These are phyloP conservation scores for Trichosporon faecale DNA, from an alignment of 1,284 basidiomycete genomes.

Conservation along the genomic window DNA sequence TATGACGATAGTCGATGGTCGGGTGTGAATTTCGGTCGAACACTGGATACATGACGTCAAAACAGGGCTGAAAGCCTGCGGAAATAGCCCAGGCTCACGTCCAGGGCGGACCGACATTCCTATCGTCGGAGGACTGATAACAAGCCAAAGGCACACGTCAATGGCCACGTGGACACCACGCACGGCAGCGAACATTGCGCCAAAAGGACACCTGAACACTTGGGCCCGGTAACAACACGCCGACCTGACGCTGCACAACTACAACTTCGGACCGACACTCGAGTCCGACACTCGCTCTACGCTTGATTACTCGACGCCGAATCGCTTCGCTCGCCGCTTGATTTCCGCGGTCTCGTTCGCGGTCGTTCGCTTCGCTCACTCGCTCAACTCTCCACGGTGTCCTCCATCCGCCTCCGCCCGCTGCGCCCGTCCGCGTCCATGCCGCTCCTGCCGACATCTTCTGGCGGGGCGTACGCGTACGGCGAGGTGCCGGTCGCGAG, in stretches of 20 bases:
- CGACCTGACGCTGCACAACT: no score
- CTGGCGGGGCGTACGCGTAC: neutral
- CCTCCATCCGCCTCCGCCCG: conserved; percentile 5
- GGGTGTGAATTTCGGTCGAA: neutral
- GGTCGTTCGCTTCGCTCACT: neutral
- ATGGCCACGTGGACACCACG: neutral
- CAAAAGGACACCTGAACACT: neutral
- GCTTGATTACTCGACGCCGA: no score
- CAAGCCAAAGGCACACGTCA: neutral
- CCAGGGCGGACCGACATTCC: neutral
- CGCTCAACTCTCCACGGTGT: neutral
- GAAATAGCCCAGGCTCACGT: no score
- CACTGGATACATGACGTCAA: neutral
- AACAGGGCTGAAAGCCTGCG: no score
- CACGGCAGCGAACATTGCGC: neutral
- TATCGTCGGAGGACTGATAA: neutral
- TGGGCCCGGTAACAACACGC: neutral
- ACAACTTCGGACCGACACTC: no score
- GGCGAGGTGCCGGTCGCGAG: neutral
- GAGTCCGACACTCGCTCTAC: no score
- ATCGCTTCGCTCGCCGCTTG: no score
- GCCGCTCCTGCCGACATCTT: neutral
- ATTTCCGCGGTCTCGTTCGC: no score
- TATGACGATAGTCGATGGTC: no score
- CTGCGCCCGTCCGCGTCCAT: conserved; percentile 2